Evolutionary conservation across 345 rosid genomes (phyloP).

Genomic region (Kernera saxatilis): DNA sequence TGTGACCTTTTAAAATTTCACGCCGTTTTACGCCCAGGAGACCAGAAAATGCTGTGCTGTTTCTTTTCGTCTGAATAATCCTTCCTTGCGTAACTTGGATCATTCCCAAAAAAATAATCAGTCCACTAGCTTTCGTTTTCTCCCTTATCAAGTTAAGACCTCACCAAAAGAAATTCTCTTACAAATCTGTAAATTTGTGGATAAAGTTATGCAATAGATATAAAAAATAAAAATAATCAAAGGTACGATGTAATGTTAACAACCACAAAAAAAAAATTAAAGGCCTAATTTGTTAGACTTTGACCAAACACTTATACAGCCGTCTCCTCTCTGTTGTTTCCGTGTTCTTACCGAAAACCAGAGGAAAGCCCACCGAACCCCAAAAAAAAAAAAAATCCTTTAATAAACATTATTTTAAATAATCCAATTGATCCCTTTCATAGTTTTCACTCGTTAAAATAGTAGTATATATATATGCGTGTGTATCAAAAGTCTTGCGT

Average conservation of each 20-base stretch:
- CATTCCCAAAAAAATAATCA: not conserved
- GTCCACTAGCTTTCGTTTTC: not conserved
- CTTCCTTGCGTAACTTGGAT: not conserved
- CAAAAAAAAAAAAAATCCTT: not conserved
- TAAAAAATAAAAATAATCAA: not conserved
- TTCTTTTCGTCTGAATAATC: not conserved
- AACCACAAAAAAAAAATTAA: not conserved
- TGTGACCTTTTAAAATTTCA: not conserved
- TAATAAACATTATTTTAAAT: not conserved
- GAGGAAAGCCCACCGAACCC: conserved; percentile 23
- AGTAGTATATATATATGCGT: conserved; percentile 20
- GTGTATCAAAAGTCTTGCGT: not conserved
- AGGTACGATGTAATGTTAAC: not conserved
- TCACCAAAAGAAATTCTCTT: not conserved
- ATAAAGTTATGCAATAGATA: not conserved
- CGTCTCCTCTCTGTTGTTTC: conserved; percentile 20
- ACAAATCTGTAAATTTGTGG: not conserved
- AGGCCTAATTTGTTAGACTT: conserved; percentile 4
- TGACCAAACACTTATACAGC: conserved; percentile 24
- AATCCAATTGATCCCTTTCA: not conserved
- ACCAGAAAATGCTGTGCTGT: not conserved
- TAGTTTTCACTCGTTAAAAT: not conserved
- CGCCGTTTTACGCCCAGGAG: not conserved
- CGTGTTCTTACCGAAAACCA: conserved; percentile 28
- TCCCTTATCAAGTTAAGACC: not conserved